These are phyloP conservation scores for Pseudocercospora eumusae DNA, from an alignment of 2,329 filamentous ascomycete species.

Conservation along the genomic window DNA sequence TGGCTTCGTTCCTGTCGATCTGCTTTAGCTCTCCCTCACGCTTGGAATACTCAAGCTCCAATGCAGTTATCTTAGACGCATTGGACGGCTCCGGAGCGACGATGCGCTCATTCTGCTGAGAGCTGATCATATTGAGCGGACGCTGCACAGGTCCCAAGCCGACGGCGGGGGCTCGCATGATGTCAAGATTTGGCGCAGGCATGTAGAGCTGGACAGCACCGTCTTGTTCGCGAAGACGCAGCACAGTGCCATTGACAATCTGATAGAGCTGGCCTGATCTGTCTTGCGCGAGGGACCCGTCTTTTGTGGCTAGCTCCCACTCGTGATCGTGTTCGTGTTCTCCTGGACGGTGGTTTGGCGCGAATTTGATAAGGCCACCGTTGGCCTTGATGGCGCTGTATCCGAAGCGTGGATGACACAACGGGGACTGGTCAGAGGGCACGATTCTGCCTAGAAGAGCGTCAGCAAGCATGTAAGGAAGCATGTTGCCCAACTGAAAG, in stretches of 20 bases:
- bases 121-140: neutral
- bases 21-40: constrained; percentile 41
- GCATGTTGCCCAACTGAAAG: neutral
- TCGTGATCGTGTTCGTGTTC: constrained; percentile 35
- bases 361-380: constrained; percentile 43
- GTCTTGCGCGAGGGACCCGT: constrained; percentile 43
- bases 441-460: constrained; percentile 43
- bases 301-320: constrained; percentile 33
- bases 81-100: constrained; percentile 31
- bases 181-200: constrained; percentile 41
- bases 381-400: constrained; percentile 43
- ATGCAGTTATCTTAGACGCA: constrained; percentile 37
- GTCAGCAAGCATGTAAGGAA: neutral
- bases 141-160: neutral
- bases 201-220: constrained; percentile 41
- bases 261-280: constrained; percentile 41
- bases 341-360: constrained; percentile 38
- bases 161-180: constrained; percentile 16
- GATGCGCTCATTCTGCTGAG: neutral
- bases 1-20: constrained; percentile 43
- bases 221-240: constrained; percentile 39
- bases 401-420: constrained; percentile 43
- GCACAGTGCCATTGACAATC: constrained; percentile 41
- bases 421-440: constrained; percentile 48
- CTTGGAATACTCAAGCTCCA: constrained; percentile 42